Evolutionary conservation across 192 early-diverging fungal species (phyloP), one percentile per base, ranked within the genome.

Genomic region (Lunasporangiospora selenospora): DNA sequence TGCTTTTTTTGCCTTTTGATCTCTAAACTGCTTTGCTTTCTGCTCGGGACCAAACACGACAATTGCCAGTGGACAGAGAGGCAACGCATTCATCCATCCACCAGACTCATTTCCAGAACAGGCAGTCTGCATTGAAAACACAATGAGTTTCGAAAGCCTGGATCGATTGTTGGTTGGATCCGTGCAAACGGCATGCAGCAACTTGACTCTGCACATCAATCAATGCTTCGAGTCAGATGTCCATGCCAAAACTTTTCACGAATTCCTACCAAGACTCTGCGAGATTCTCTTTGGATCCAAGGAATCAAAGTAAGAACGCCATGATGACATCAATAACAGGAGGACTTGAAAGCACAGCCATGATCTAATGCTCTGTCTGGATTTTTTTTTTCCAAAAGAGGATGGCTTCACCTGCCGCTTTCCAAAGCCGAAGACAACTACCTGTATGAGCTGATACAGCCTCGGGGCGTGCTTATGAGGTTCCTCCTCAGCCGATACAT

Each of bases 251-350:
- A 73, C 38, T 23, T 73, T 73, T 40, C 63, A 58, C 19, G 69
- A 73, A 29, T 73, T 73, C 37, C 48, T 73, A 37, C 69, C 69
- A 24, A 38, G 54, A 21, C 69, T 73, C 10, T 73, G 69, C 30
- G 54, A 73, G 31, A 73, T 73, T 37, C 60, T 73, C 48, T 73
- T 47, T 40, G 69, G 69, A 15, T 73, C 69, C 29, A 62, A 58
- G 48, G 69, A 73, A 47, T 73, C 69, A 39, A 30, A 61, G 69
- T 73, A 73, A 44, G 5, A 45, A 12, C 9, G 50, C 12, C 33
- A 52, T 37, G 33, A 11, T 13, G 30, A 52, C 34, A 36, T 12
- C 16, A 36, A 27, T 18, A 10, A 16, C 3, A 6, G n/a, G n/a
- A n/a, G n/a, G n/a, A n/a, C n/a, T n/a, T n/a, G n/a, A n/a, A n/a